phyloP scores from a whole-genome alignment of 768 basidiomycete species.

The Peribolospora kevripleyi region DNA sequence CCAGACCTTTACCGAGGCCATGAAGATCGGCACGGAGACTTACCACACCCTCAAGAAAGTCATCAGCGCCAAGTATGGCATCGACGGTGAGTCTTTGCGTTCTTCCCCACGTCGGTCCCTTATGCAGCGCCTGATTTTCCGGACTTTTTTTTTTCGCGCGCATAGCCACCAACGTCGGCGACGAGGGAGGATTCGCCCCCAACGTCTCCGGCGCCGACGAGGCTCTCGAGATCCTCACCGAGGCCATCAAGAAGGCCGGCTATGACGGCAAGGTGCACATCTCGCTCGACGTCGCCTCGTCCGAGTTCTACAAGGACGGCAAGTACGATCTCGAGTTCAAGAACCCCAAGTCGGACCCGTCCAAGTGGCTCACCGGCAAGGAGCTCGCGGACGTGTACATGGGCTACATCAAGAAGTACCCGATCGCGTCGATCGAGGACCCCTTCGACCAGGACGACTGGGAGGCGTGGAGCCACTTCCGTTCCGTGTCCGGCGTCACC shows the following conservation, averaged over 20 bases:
- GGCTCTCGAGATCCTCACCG: constrained; percentile 72
- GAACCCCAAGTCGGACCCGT: constrained; percentile 95
- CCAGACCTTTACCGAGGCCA: constrained; percentile 69
- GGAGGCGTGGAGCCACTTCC: constrained; percentile 93
- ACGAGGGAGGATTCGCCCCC: constrained; percentile 98
- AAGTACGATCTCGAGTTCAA: constrained; percentile 99
- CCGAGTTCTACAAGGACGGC: constrained; percentile 99
- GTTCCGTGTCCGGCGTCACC: constrained; percentile 49
- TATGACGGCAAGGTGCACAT: constrained; percentile 98
- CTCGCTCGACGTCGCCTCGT: constrained; percentile 76
- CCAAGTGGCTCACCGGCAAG: constrained; percentile 79
- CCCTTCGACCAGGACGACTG: constrained; percentile 99
- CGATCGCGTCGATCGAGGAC: constrained; percentile 85
- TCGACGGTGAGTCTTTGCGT: constrained; percentile 45
- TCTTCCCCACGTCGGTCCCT: background rate
- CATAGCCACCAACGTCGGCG: constrained; percentile 90
- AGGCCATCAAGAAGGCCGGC: constrained; percentile 93
- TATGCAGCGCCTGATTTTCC: background rate
- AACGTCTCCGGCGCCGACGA: constrained; percentile 94
- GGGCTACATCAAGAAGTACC: constrained; percentile 68
- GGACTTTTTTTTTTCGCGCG: background rate
- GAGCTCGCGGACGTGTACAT: constrained; percentile 87
- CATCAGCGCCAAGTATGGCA: constrained; percentile 95
- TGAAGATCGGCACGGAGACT: constrained; percentile 96
- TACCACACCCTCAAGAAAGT: constrained; percentile 71